A percentile compares a stretch with the other conserved stretches of the same genome.
Conservation (phyloP, 2,329 filamentous ascomycete genomes). For the Penicillium sp. region DNA sequence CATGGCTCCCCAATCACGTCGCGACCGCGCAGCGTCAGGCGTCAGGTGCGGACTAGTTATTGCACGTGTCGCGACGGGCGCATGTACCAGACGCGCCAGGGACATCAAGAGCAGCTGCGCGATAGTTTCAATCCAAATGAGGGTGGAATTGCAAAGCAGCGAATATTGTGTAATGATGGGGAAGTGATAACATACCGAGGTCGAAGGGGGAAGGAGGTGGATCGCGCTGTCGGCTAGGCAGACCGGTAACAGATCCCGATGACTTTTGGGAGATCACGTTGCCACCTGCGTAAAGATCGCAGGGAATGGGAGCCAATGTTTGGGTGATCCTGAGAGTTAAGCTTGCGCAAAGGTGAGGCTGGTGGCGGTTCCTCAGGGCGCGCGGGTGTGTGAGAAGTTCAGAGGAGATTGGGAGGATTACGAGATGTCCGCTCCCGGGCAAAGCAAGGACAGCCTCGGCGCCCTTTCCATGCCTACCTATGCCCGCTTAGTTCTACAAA, state of each 20-base stretch:
- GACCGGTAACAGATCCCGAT: neutral
- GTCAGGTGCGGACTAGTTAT: conserved; percentile 8
- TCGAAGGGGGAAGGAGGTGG: conserved; percentile 15
- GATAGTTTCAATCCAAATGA: neutral
- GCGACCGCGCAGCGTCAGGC: conserved; percentile 13
- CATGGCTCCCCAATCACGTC: conserved; percentile 1
- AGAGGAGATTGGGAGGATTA: conserved; percentile 19
- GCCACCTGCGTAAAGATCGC: neutral
- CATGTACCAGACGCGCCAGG: conserved; percentile 3
- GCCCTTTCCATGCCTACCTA: conserved; percentile 7
- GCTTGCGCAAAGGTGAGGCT: conserved; percentile 4
- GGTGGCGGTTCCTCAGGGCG: conserved; percentile 9
- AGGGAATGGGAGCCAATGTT: neutral
- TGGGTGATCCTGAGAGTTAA: neutral
- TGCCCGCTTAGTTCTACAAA: neutral
- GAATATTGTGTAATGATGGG: conserved; percentile 2
- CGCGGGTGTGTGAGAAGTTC: conserved; percentile 20
- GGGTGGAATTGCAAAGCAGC: neutral
- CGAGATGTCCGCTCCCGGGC: conserved; percentile 21
- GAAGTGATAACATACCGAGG: conserved; percentile 19
- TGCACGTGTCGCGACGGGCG: conserved; percentile 21
- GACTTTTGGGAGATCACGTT: neutral
- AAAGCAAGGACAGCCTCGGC: conserved; percentile 10
- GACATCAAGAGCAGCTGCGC: conserved; percentile 1
- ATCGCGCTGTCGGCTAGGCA: conserved; percentile 9